These are phyloP conservation scores for Hydnum rufescens DNA, from an alignment of 768 basidiomycete genomes.

Conservation along the genomic window DNA sequence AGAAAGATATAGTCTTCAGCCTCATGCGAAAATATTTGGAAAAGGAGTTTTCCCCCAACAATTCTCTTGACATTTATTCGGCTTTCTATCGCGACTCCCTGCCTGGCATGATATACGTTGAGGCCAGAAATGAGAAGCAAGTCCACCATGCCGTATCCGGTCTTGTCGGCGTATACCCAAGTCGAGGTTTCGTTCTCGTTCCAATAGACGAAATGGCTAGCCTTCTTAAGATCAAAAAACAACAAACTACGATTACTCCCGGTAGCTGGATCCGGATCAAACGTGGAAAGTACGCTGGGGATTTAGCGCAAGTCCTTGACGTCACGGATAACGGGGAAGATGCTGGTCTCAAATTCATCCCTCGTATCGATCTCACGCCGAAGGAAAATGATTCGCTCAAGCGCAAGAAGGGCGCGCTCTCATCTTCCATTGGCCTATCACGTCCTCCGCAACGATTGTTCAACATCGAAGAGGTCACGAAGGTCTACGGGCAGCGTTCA, in stretches of 20 bases:
- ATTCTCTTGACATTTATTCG: constrained; percentile 68
- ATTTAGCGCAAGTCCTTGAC: constrained; percentile 89
- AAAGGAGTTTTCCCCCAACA: constrained; percentile 47
- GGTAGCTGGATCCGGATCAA: constrained; percentile 93
- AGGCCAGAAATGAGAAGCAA: constrained; percentile 72
- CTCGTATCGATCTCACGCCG: constrained; percentile 92
- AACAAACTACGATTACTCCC: constrained; percentile 61
- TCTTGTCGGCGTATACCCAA: constrained; percentile 80
- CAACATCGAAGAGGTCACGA: constrained; percentile 80
- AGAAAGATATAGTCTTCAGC: constrained; percentile 83
- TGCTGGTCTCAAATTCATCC: constrained; percentile 81
- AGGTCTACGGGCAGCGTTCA: constrained; percentile 60
- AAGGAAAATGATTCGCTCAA: constrained; percentile 67
- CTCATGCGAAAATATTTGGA: constrained; percentile 87
- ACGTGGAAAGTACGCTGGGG: constrained; percentile 83
- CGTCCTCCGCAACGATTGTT: constrained; percentile 86
- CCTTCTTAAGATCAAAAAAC: constrained; percentile 86
- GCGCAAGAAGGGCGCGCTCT: constrained; percentile 34
- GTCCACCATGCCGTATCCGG: constrained; percentile 74
- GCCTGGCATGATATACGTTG: constrained; percentile 90
- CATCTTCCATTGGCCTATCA: constrained; percentile 27
- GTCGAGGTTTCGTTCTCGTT: constrained; percentile 63
- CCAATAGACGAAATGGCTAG: constrained; percentile 98
- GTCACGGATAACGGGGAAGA: constrained; percentile 86
- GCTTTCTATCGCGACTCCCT: constrained; percentile 94